Evolutionary conservation across 2,329 filamentous ascomycete genomes (phyloP), one percentile per base, ranked within the genome.

Genomic region (Fusarium chlamydosporum): DNA sequence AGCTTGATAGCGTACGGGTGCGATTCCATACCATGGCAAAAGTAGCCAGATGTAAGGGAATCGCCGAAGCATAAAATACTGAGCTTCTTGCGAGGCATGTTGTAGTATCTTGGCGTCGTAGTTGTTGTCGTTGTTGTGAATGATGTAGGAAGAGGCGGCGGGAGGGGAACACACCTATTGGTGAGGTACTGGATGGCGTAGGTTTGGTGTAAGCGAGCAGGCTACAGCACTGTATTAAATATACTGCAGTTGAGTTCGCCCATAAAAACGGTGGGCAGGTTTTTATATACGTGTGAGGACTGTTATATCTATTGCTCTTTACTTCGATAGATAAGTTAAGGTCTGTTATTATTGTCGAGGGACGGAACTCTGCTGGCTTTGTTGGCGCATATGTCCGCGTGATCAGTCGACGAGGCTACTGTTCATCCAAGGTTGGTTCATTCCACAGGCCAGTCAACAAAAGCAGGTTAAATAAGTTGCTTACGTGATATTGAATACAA

Each of bases 51-150:
- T 7, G 89, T 91, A 45, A 91, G 83, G 38, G 87, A 89, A 81
- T 90, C 83, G 76, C 88, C 88, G 76, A 90, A 88, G 80, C 88
- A 90, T 63, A 90, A 83, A 72, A 90, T 84, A 72, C 83, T 81
- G 29, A 88, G 79, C 31, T 79, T 76, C 55, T 73, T 74, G 68
- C 64, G 72, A 29, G 74, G 48, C 76, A 78, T 78, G 51, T 20
- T 56, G 56, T 11, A 9, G 20, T 13, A 29, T 35, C 29, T 29
- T 52, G 33, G 23, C 27, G 33, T 29, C 18, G 42, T 20, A 46
- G 38, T 12, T 45, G 33, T 46, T 40, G 48, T 42, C n/a, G 48
- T 42, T 18, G 23, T 18, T 46, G 40, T 37, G 34, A 48, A 50
- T 26, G 42, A 37, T 46, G 35, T 43, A 27, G 45, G 51, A 43